Evolutionary conservation across 768 basidiomycete species (phyloP), one percentile per base, ranked within the genome.

Genomic region (Tulasnella sp.): DNA sequence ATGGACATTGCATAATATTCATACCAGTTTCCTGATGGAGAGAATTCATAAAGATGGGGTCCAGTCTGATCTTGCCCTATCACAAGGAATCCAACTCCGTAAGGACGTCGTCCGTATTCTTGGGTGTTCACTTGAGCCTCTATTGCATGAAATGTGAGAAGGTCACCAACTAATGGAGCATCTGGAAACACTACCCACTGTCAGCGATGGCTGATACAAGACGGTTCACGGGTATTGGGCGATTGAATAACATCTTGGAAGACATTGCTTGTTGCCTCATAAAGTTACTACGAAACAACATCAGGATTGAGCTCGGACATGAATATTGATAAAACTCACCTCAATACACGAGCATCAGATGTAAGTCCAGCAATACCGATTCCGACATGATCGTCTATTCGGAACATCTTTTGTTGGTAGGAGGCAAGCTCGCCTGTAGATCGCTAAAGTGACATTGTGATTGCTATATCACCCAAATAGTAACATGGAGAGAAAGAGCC

Each of bases 351-450:
- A 37, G 95, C 95, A 71, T 99, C 95, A 40, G 87, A 91, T 7
- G 95, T 99, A 56, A 99, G 70, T n/a, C 95, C 95, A 45, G 95
- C 95, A 64, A 99, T 98, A 43, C 92, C 93, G 61, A 99, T 90
- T n/a, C 95, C 95, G 59, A 95, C 81, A 69, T 99, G 95, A 66
- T 98, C 91, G 63, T 99, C 95, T 79, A 99, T 93, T 62, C 91
- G 77, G 67, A 93, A 95, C 83, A 98, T 86, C 76, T 99, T 98
- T 71, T 98, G 92, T 65, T 99, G 95, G 73, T 98, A 98, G n/a
- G 88, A 89, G 13, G 95, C 92, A 46, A 99, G 76, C 66, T 98
- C 93, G 54, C 95, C 95, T 12, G 90, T 92, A 25, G 95, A 98
- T 66, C 93, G 78, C 95, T 99, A 59, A 5, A 27, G 13, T 46